A percentile compares a stretch with the other conserved stretches of the same genome.
These are phyloP conservation scores for Pneumocystis wakefieldiae DNA, from an alignment of 1,139 yeast genomes.

Conservation along the genomic window DNA sequence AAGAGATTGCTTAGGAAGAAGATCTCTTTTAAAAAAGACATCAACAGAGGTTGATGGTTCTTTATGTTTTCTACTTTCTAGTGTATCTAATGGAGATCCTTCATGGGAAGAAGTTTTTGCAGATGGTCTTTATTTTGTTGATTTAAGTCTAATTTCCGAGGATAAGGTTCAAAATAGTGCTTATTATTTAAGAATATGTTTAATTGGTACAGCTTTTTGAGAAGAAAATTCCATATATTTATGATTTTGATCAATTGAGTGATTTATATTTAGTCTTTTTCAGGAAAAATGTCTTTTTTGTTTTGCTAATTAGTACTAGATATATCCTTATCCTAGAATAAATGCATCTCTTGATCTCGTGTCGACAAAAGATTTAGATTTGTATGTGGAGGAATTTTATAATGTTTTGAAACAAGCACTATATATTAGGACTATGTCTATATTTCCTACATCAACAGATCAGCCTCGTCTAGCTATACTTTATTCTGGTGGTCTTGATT, in stretches of 20 bases:
- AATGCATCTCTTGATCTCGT: background rate
- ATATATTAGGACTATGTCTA: conserved; percentile 10
- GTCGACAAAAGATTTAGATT: background rate
- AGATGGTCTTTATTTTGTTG: conserved; percentile 18
- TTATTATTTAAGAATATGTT: background rate
- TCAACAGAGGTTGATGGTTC: conserved; percentile 8
- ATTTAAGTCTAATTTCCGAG: conserved; percentile 8
- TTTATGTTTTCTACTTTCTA: conserved; percentile 24
- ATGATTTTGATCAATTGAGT: background rate
- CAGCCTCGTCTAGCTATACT: conserved; percentile 34
- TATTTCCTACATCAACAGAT: conserved; percentile 3
- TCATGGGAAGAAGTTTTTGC: conserved; percentile 22
- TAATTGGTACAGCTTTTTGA: background rate
- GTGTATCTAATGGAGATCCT: conserved; percentile 17
- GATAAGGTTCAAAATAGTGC: background rate
- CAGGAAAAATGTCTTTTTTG: background rate
- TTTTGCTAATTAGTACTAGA: background rate
- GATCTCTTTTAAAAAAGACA: conserved; percentile 45
- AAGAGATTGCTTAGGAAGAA: conserved; percentile 66
- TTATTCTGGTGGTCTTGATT: conserved; percentile 90
- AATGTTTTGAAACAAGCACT: conserved; percentile 9
- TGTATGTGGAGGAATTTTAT: conserved; percentile 1
- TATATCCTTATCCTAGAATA: background rate
- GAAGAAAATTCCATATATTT: background rate
- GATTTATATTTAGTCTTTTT: background rate